Conservation (phyloP, 2,329 filamentous ascomycete genomes). For the Neofusicoccum laricinum region DNA sequence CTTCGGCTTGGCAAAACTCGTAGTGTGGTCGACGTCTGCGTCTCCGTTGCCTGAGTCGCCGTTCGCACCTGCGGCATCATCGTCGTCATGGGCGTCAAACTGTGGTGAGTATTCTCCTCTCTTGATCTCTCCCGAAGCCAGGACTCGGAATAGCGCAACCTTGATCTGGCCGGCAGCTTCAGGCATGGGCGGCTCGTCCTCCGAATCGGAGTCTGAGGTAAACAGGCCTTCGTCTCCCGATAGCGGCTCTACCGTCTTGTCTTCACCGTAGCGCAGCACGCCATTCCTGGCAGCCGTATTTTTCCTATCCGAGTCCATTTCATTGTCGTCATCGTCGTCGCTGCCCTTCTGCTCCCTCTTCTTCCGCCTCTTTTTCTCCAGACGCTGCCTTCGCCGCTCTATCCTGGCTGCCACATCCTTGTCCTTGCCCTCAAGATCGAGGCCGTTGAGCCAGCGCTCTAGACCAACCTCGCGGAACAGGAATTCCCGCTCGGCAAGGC, state of each 20-base stretch:
- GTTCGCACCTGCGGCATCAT: conserved; percentile 60
- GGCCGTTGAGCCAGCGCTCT: conserved; percentile 92
- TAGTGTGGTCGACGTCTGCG: conserved; percentile 90
- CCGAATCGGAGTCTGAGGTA: conserved; percentile 65
- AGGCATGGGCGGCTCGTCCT: conserved; percentile 80
- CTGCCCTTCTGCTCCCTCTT: conserved; percentile 56
- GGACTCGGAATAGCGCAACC: conserved; percentile 90
- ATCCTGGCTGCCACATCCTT: conserved; percentile 77
- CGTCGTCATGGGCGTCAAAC: conserved; percentile 94
- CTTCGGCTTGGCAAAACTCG: conserved; percentile 96
- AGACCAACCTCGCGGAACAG: conserved; percentile 94
- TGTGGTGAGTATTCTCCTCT: conserved; percentile 97
- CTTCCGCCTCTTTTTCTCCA: conserved; percentile 84
- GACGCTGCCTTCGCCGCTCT: conserved; percentile 59
- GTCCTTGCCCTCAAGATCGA: conserved; percentile 83
- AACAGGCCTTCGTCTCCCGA: conserved; percentile 67
- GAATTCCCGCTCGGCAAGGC: conserved; percentile 93
- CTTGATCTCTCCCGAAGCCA: conserved; percentile 96
- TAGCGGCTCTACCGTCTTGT: conserved; percentile 69
- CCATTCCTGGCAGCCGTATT: conserved; percentile 43
- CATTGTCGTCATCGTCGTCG: conserved; percentile 39
- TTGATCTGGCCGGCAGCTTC: conserved; percentile 98
- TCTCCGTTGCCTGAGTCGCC: conserved; percentile 61
- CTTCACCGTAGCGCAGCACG: conserved; percentile 77
- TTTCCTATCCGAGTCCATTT: conserved; percentile 37